Conservation (phyloP, 345 rosid species). For the Litchi chinensis region DNA sequence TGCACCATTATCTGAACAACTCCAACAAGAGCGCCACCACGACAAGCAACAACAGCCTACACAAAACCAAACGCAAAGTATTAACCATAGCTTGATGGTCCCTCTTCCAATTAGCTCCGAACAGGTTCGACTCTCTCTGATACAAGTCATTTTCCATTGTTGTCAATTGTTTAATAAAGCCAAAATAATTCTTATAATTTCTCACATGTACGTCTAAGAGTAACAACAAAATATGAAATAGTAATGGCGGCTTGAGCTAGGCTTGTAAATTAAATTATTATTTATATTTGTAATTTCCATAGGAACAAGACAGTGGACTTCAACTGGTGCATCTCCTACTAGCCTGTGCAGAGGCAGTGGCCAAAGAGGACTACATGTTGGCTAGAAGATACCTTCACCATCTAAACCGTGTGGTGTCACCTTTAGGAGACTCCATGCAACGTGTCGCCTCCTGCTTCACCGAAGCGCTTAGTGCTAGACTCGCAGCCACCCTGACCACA, state of each 20-base stretch:
- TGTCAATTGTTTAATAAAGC: not conserved
- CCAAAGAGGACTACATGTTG: conserved; percentile 66
- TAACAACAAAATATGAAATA: too few relatives aligned
- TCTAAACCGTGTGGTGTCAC: conserved; percentile 58
- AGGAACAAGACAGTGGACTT: conserved; percentile 76
- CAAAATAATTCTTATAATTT: too few relatives aligned
- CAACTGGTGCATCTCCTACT: conserved; percentile 68
- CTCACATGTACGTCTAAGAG: too few relatives aligned
- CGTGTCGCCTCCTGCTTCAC: conserved; percentile 72
- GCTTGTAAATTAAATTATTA: not conserved
- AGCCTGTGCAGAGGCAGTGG: conserved; percentile 68
- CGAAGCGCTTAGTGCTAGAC: conserved; percentile 59
- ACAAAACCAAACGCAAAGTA: conserved; percentile 32
- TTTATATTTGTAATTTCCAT: not conserved
- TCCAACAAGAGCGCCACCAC: conserved; percentile 38
- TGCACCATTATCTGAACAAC: conserved; percentile 46
- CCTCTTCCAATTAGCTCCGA: conserved; percentile 48
- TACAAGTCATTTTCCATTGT: not conserved
- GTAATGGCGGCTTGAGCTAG: not conserved
- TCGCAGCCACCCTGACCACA: conserved; percentile 48
- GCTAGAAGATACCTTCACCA: conserved; percentile 61
- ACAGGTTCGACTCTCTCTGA: conserved; percentile 37
- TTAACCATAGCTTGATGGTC: conserved; percentile 41
- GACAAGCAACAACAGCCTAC: conserved; percentile 30
- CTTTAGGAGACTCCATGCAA: conserved; percentile 70